A percentile compares a stretch with the other conserved stretches of the same genome.
Evolutionary conservation across 495 filamentous ascomycete genomes (phyloP).

Genomic region (Neurospora hispaniola): DNA sequence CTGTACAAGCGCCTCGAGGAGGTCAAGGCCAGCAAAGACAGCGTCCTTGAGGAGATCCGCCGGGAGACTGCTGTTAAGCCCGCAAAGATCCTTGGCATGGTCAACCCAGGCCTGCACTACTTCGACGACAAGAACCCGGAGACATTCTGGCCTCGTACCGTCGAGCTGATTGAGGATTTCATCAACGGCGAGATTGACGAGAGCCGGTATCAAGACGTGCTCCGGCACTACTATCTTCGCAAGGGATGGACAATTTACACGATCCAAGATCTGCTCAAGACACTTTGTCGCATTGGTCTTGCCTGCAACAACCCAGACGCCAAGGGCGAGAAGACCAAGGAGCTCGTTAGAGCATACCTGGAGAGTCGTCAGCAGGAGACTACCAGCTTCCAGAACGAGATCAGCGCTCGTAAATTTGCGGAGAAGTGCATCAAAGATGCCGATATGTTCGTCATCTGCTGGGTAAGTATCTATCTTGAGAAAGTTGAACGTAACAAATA

Average conservation of each 20-base stretch:
- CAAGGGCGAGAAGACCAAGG: conserved; percentile 76
- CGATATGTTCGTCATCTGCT: conserved; percentile 79
- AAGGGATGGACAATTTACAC: conserved; percentile 86
- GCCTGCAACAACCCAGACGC: conserved; percentile 66
- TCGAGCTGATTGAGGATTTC: conserved; percentile 70
- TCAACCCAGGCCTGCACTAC: conserved; percentile 39
- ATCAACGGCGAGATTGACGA: conserved; percentile 77
- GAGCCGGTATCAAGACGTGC: conserved; percentile 70
- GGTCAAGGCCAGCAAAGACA: conserved; percentile 65
- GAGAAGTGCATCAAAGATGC: conserved; percentile 79
- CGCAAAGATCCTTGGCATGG: conserved; percentile 66
- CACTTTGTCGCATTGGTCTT: conserved; percentile 63
- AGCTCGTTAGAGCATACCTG: conserved; percentile 74
- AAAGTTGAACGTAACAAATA: conserved; percentile 6
- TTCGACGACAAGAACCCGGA: conserved; percentile 32
- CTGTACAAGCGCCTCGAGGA: conserved; percentile 73
- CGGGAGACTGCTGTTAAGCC: conserved; percentile 62
- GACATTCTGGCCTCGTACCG: conserved; percentile 42
- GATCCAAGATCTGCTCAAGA: conserved; percentile 71
- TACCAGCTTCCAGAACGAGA: conserved; percentile 75
- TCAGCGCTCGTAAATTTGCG: conserved; percentile 75
- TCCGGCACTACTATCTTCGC: conserved; percentile 80
- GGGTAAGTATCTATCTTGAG: conserved; percentile 45
- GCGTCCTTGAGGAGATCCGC: conserved; percentile 60
- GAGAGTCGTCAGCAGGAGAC: conserved; percentile 67